phyloP scores from a whole-genome alignment of 2,329 filamentous ascomycete genomes.

The Westerdykella aurantiaca region DNA sequence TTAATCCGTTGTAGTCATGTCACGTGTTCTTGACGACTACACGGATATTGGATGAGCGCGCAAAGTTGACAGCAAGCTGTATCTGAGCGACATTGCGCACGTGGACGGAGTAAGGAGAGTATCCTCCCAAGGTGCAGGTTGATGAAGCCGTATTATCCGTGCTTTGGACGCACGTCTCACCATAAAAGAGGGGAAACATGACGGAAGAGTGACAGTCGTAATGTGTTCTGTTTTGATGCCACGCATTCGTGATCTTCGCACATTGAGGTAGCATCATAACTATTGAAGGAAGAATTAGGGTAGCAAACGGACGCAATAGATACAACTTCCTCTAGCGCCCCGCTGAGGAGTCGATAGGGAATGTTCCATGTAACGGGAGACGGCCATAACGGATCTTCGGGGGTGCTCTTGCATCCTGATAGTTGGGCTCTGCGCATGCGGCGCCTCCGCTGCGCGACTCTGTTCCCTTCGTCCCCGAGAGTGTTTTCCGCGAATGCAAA shows the following conservation, averaged over 20 bases:
- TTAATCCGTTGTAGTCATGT: constrained; percentile 26
- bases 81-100: constrained; percentile 27
- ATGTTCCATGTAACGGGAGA: constrained; percentile 8
- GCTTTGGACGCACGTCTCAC: constrained; percentile 18
- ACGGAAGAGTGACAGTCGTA: constrained; percentile 6
- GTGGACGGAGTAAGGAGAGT: constrained; percentile 23
- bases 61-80: constrained; percentile 32
- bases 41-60: constrained; percentile 26
- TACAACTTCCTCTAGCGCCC: constrained; percentile 14
- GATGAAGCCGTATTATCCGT: constrained; percentile 5
- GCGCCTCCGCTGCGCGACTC: neutral
- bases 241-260: neutral
- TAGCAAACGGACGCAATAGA: constrained; percentile 13
- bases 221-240: constrained; percentile 10
- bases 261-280: constrained; percentile 16
- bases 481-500: constrained; percentile 32
- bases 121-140: constrained; percentile 28
- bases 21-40: constrained; percentile 30
- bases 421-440: constrained; percentile 5
- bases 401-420: constrained; percentile 22
- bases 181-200: constrained; percentile 22
- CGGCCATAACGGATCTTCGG: constrained; percentile 18
- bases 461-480: neutral
- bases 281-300: constrained; percentile 13
- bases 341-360: constrained; percentile 13